Evolutionary conservation across 148 eudicot genomes (phyloP).

Genomic region (Rhododendron ovatum): DNA sequence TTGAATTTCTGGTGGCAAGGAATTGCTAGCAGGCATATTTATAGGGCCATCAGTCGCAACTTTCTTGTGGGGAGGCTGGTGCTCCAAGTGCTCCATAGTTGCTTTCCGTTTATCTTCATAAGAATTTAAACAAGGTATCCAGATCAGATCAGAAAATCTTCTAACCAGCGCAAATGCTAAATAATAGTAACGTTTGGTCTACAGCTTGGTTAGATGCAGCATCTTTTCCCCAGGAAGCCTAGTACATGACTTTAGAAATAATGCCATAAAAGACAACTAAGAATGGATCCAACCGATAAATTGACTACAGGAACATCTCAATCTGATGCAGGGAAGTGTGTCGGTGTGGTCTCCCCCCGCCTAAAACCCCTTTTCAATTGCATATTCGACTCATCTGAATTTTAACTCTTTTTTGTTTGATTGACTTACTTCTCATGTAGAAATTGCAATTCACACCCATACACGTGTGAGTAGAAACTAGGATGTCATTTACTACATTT

Average conservation of each 20-base stretch:
- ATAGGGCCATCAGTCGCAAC: constrained; percentile 38
- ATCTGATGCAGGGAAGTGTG: no score
- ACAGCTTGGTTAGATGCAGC: neutral
- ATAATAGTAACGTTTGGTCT: neutral
- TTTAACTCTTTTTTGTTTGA: neutral
- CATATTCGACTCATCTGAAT: neutral
- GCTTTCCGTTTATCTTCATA: constrained; percentile 54
- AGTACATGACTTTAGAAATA: neutral
- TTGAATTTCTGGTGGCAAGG: constrained; percentile 26
- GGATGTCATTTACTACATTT: neutral
- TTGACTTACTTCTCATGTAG: neutral
- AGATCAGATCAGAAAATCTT: neutral
- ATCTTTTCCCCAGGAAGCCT: neutral
- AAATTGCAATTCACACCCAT: neutral
- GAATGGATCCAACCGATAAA: neutral
- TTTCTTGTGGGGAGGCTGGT: constrained; percentile 48
- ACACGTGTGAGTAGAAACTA: neutral
- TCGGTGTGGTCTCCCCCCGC: neutral
- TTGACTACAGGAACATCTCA: neutral
- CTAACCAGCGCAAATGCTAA: neutral
- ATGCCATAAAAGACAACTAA: neutral
- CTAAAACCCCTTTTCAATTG: neutral
- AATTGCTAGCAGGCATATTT: constrained; percentile 18
- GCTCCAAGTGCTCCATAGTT: constrained; percentile 32
- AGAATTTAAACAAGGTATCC: constrained; percentile 5